Evolutionary conservation across 1,284 basidiomycete species (phyloP), one percentile per base, ranked within the genome.

Genomic region (Sporisorium sorghi): DNA sequence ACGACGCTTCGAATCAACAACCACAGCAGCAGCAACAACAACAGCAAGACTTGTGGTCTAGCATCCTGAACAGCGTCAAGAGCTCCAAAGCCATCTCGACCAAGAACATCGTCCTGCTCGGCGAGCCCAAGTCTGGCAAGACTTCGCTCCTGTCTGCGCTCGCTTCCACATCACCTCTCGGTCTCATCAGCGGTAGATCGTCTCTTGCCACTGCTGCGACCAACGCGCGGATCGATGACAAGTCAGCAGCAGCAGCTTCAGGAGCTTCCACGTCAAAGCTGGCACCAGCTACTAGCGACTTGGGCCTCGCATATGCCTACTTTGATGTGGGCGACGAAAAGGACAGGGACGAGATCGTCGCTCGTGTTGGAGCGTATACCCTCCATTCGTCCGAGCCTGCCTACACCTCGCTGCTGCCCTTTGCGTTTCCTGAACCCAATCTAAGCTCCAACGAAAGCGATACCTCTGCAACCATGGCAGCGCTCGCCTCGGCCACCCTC

Each of bases 51-150:
- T 86, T 97, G 32, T 97, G 94, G 93, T 92, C 91, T 3, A 92
- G 91, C 33, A 96, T 96, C 76, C 87, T 96, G 15, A 91, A 94
- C 84, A 93, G 91, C 21, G 92, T 95, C 12, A 93, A 92, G 0
- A 90, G 90, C 26, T 89, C 91, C 53, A 89, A 92, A 54, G 90
- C 91, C n/a, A 92, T 91, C 81, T 91, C 92, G 21, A 90, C 91
- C 8, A 94, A 94, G 84, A 92, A 94, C 80, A 87, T 95, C 43
- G 87, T 96, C 26, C 80, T 96, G 2, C 88, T 96, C n/a, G 79
- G 78, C 69, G 89, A 91, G 77, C 90, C 91, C 0, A 87, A 88
- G 3, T 89, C 91, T 0, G 92, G 92, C 65, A 93, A 94, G 85
- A 91, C 91, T 1, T 88, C 90, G 0, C 84, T 94, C 19, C 88